A percentile compares a stretch with the other conserved stretches of the same genome.
Conservation (phyloP, 495 filamentous ascomycete species). For the Trichoderma erinaceum region DNA sequence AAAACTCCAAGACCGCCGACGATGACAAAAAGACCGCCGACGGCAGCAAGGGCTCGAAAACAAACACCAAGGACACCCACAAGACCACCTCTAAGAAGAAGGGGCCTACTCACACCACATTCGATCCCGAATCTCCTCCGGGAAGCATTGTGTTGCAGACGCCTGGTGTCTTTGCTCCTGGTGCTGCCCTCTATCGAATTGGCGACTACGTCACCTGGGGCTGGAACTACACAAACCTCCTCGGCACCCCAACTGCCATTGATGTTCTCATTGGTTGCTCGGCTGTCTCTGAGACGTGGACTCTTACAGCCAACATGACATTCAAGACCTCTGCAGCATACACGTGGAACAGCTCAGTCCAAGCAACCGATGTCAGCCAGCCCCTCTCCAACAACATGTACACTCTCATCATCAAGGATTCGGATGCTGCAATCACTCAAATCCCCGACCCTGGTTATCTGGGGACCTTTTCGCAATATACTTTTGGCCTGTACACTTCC, state of each 20-base stretch:
- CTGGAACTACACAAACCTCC: slow-evolving; percentile 93
- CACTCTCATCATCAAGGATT: slow-evolving; percentile 78
- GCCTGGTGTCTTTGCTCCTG: slow-evolving; percentile 50
- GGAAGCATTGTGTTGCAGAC: slow-evolving; percentile 81
- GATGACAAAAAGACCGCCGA: neutral
- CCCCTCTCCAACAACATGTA: slow-evolving; percentile 69
- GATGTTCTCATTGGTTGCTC: slow-evolving; percentile 80
- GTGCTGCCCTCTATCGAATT: slow-evolving; percentile 79
- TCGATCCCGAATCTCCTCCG: slow-evolving; percentile 54
- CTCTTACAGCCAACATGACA: slow-evolving; percentile 49
- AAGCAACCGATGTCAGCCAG: slow-evolving; percentile 49
- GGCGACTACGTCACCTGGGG: slow-evolving; percentile 76
- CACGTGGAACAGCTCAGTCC: slow-evolving; percentile 74
- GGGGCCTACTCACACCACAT: slow-evolving; percentile 45
- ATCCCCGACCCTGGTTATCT: slow-evolving; percentile 67
- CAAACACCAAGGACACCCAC: neutral
- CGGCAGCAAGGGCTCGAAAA: neutral
- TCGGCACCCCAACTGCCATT: slow-evolving; percentile 66
- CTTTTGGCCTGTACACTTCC: slow-evolving; percentile 77
- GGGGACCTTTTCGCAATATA: slow-evolving; percentile 52
- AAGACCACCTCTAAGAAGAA: slow-evolving; percentile 24
- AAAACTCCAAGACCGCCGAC: neutral
- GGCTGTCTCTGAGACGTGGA: slow-evolving; percentile 37
- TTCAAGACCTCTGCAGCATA: slow-evolving; percentile 36
- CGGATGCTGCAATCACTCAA: slow-evolving; percentile 54